A percentile compares a stretch with the other conserved stretches of the same genome.
phyloP scores from a whole-genome alignment of 148 eudicot species.

The Linanthus parryae region DNA sequence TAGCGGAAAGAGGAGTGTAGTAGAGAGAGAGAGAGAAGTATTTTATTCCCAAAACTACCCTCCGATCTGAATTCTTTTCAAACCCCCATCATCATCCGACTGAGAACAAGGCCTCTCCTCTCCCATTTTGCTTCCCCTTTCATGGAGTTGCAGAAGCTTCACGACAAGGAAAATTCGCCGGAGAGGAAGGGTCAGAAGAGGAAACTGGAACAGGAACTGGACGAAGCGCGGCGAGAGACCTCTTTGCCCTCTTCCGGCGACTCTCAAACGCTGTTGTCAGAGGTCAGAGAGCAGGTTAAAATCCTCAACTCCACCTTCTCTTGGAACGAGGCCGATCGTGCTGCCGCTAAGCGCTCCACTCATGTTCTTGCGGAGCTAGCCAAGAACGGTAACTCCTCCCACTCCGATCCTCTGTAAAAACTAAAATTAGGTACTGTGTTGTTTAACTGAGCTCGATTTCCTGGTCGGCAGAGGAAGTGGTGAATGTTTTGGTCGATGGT shows the following conservation, averaged over 20 bases:
- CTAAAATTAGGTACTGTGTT: not conserved
- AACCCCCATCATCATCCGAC: slow-evolving; percentile 11
- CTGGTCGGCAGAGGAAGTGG: slow-evolving; percentile 41
- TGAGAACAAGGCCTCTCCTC: slow-evolving; percentile 2
- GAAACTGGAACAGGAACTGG: slow-evolving; percentile 32
- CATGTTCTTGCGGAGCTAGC: slow-evolving; percentile 54
- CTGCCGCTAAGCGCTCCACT: slow-evolving; percentile 43
- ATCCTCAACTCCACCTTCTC: slow-evolving; percentile 27
- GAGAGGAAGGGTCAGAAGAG: slow-evolving; percentile 53
- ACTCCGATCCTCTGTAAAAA: not conserved
- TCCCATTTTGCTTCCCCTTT: not conserved
- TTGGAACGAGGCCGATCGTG: slow-evolving; percentile 33
- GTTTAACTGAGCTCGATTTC: not conserved
- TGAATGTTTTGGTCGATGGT: slow-evolving; percentile 22
- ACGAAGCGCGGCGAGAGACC: slow-evolving; percentile 11
- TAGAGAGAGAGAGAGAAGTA: no score
- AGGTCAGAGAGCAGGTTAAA: slow-evolving; percentile 26
- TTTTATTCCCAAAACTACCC: slow-evolving; percentile 5
- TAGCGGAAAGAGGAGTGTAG: no score
- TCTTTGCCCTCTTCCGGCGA: slow-evolving; percentile 7
- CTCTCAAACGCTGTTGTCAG: slow-evolving; percentile 17
- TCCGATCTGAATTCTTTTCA: slow-evolving; percentile 10
- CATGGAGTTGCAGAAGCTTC: slow-evolving; percentile 39
- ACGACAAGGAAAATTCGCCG: slow-evolving; percentile 26
- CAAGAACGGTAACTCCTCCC: slow-evolving; percentile 33